phyloP scores from a whole-genome alignment of 176 grass and related monocot genomes.

The Eleusine indica region DNA sequence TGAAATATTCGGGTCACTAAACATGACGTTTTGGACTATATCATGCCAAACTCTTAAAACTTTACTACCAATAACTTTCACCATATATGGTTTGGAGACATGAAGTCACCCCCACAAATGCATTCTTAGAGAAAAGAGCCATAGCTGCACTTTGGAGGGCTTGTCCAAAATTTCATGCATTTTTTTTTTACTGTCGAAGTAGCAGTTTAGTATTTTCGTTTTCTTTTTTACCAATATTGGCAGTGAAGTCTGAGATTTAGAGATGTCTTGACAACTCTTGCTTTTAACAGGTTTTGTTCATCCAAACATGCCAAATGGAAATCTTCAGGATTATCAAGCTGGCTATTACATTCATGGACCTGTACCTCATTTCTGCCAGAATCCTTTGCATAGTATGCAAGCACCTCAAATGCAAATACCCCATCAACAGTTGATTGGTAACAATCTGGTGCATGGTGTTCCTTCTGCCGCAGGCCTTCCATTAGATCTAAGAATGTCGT shows the following conservation, averaged over 20 bases:
- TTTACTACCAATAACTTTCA: neutral
- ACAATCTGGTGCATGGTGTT: conserved; percentile 45
- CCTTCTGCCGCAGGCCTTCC: conserved; percentile 34
- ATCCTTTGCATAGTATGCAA: conserved; percentile 53
- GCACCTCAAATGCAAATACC: conserved; percentile 44
- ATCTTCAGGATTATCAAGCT: conserved; percentile 43
- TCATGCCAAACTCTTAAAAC: neutral
- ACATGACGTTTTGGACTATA: neutral
- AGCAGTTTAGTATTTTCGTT: neutral
- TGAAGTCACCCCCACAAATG: neutral
- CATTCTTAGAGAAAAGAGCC: neutral
- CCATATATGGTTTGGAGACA: neutral
- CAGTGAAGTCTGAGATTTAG: conserved; percentile 24
- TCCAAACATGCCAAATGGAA: conserved; percentile 41
- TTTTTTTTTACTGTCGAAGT: neutral
- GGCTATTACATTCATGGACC: conserved; percentile 38
- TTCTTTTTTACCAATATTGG: neutral
- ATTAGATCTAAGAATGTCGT: conserved; percentile 53
- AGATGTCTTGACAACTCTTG: conserved; percentile 30
- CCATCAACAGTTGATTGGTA: conserved; percentile 38
- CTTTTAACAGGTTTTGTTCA: conserved; percentile 41
- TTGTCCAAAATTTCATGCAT: neutral
- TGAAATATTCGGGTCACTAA: neutral
- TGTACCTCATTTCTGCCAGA: conserved; percentile 45
- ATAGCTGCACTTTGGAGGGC: neutral